phyloP scores from a whole-genome alignment of 108 stramenopile species.

The Cyclotella kingstonii region DNA sequence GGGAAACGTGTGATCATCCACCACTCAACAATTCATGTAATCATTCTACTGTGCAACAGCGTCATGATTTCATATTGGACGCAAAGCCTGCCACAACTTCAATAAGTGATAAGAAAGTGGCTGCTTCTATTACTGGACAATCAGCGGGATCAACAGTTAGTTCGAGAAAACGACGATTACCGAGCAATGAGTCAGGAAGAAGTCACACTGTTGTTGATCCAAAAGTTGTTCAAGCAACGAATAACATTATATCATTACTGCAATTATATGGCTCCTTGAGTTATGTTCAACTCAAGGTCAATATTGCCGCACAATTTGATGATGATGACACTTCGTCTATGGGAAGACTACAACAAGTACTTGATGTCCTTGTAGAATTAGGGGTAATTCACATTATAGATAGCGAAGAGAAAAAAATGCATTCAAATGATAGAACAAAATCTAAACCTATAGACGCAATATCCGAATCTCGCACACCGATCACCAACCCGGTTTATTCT shows the following conservation, averaged over 20 bases:
- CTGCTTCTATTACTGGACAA: too few species aligned
- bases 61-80: too few species aligned
- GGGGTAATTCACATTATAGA: conserved; percentile 30
- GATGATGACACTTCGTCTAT: not conserved
- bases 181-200: not conserved
- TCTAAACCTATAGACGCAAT: not conserved
- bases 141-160: not conserved
- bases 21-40: too few species aligned
- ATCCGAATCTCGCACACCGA: conserved; percentile 1
- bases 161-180: conserved; percentile 6
- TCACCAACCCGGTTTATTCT: conserved; percentile 29
- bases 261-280: conserved; percentile 32
- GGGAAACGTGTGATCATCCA: too few species aligned
- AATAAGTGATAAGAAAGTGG: too few species aligned
- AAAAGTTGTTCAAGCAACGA: conserved; percentile 9
- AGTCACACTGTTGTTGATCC: conserved; percentile 14
- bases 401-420: not conserved
- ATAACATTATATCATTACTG: conserved; percentile 20
- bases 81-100: too few species aligned
- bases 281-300: conserved; percentile 28
- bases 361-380: conserved; percentile 23
- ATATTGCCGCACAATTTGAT: conserved; percentile 36
- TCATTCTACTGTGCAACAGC: too few species aligned
- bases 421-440: not conserved
- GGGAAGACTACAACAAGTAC: conserved; percentile 23